phyloP scores from a whole-genome alignment of 768 basidiomycete genomes.

The Cystofilobasidium macerans region DNA sequence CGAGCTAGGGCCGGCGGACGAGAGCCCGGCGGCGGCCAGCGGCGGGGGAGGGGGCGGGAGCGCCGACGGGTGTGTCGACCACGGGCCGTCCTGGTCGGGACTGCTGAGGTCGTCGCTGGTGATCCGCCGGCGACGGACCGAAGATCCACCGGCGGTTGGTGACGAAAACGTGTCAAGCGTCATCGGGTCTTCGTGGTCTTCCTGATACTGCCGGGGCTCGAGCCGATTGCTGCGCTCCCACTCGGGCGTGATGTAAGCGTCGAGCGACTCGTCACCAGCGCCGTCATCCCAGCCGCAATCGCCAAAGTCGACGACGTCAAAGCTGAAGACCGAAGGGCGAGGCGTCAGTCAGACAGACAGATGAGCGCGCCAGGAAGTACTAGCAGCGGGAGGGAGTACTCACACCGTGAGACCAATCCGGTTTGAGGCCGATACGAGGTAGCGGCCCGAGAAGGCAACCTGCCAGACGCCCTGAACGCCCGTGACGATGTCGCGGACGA shows the following conservation, averaged over 20 bases:
- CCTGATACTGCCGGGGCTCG: conserved; percentile 16
- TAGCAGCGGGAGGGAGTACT: background rate
- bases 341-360: background rate
- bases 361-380: background rate
- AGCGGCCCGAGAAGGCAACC: conserved; percentile 84
- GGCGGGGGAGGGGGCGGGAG: background rate
- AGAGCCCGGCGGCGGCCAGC: background rate
- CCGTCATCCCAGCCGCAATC: conserved; percentile 24
- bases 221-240: conserved; percentile 23
- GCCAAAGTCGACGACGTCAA: conserved; percentile 27
- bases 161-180: background rate
- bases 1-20: no score
- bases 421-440: conserved; percentile 73
- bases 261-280: conserved; percentile 24
- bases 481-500: conserved; percentile 76
- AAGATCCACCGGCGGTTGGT: background rate
- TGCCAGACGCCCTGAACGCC: conserved; percentile 96
- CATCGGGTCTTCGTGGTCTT: background rate
- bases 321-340: background rate
- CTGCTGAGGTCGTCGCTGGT: conserved; percentile 2
- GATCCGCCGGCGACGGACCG: background rate
- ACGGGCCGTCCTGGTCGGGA: background rate
- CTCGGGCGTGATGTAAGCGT: conserved; percentile 19
- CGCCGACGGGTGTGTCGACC: background rate
- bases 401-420: conserved; percentile 37